Conservation (phyloP, 257 asterid species). For the Thymus quinquecostatus region DNA sequence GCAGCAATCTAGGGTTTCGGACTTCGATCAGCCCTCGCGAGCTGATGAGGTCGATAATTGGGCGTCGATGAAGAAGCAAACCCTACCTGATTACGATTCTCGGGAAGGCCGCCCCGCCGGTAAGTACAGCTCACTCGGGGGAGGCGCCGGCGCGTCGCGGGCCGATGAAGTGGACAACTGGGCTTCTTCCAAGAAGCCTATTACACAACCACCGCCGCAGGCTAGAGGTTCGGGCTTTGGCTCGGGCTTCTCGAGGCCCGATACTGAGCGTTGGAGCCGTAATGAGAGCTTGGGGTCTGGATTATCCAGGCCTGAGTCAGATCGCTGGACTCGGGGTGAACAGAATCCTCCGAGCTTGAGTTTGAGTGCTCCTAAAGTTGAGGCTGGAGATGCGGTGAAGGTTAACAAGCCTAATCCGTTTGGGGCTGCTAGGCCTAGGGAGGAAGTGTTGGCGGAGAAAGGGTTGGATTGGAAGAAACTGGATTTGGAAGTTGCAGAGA, state of each 20-base stretch:
- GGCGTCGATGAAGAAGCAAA: conserved; percentile 72
- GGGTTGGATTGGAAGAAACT: conserved; percentile 95
- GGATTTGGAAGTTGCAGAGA: conserved; percentile 69
- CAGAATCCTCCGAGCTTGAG: conserved; percentile 39
- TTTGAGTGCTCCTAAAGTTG: conserved; percentile 42
- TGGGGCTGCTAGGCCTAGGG: conserved; percentile 97
- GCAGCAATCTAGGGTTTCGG: conserved; percentile 64
- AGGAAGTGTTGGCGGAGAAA: conserved; percentile 92
- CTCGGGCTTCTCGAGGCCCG: conserved; percentile 56
- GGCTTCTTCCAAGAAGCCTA: conserved; percentile 63
- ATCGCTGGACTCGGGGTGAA: conserved; percentile 72
- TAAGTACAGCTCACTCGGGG: conserved; percentile 69
- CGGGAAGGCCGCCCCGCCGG: conserved; percentile 41
- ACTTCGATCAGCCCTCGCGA: conserved; percentile 69
- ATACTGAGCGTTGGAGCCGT: conserved; percentile 71
- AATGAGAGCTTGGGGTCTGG: conserved; percentile 55
- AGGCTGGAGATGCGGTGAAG: conserved; percentile 43
- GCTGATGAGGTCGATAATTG: conserved; percentile 92
- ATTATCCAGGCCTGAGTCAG: conserved; percentile 60
- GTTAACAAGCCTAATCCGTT: conserved; percentile 82
- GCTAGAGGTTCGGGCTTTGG: conserved; percentile 49
- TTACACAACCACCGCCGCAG: conserved; percentile 44
- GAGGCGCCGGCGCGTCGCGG: conserved; percentile 67
- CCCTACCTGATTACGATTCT: conserved; percentile 45
- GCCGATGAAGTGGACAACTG: conserved; percentile 93